These are phyloP conservation scores for Millerozyma miso DNA, from an alignment of 805 yeast genomes.

Conservation along the genomic window DNA sequence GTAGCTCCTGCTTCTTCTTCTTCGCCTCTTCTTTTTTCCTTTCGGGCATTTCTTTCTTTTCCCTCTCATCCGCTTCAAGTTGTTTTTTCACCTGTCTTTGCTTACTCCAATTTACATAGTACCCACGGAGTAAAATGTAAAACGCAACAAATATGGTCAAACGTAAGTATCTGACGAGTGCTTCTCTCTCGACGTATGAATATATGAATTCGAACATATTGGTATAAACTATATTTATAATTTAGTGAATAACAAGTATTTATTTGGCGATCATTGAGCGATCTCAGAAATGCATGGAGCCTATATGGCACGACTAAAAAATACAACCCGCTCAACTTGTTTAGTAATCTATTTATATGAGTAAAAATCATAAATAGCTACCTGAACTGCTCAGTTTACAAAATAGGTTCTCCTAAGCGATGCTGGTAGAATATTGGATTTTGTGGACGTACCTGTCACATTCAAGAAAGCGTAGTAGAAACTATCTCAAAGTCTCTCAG, in stretches of 20 bases:
- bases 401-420: no score
- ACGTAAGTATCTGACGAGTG: constrained; percentile 43
- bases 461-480: no score
- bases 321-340: no score
- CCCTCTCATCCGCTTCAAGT: constrained; percentile 43
- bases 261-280: background rate
- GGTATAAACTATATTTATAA: background rate
- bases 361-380: no score
- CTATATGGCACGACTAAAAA: background rate
- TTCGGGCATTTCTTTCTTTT: constrained; percentile 34
- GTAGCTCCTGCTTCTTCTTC: constrained; percentile 23
- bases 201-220: constrained; percentile 28
- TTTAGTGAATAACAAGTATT: background rate
- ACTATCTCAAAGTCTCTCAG: no score
- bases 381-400: no score
- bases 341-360: no score
- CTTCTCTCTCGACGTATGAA: constrained; percentile 35
- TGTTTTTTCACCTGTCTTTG: constrained; percentile 47
- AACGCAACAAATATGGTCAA: constrained; percentile 56
- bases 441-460: no score
- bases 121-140: constrained; percentile 54
- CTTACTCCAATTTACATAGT: constrained; percentile 54
- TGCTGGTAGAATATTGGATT: no score
- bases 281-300: constrained; percentile 1
- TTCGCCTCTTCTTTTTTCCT: constrained; percentile 33